Evolutionary conservation across 306 rosid species (phyloP).

Genomic region (Styphnolobium japonicum): DNA sequence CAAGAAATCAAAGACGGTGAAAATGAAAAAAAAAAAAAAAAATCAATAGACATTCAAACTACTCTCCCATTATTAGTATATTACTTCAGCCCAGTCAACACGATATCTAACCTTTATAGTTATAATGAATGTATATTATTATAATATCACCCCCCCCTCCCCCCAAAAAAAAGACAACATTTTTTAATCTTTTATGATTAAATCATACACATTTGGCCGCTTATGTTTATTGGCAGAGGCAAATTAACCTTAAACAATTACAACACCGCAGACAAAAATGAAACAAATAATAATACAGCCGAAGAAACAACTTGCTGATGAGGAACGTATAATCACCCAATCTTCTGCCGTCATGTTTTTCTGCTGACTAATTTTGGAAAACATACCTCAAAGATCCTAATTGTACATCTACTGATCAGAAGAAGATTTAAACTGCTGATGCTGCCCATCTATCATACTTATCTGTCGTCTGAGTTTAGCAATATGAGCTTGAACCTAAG

Average conservation of each 20-base stretch:
- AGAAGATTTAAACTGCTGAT: conserved; percentile 48
- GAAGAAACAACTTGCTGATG: conserved; percentile 18
- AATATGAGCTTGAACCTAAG: conserved; percentile 69
- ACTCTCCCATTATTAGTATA: background rate
- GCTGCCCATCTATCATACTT: conserved; percentile 52
- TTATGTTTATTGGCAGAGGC: conserved; percentile 1
- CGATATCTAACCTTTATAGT: background rate
- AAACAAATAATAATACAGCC: conserved; percentile 15
- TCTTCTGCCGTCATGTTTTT: background rate
- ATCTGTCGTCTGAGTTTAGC: conserved; percentile 66
- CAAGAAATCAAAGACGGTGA: background rate
- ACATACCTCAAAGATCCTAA: conserved; percentile 13
- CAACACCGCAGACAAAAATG: background rate
- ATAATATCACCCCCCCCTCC: no score
- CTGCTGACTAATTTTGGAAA: conserved; percentile 1
- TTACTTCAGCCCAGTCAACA: background rate
- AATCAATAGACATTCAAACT: background rate
- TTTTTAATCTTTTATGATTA: background rate
- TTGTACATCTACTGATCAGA: conserved; percentile 47
- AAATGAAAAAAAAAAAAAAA: background rate
- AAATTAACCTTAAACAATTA: conserved; percentile 9
- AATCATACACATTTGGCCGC: conserved; percentile 22
- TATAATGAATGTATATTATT: background rate
- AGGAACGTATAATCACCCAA: conserved; percentile 12
- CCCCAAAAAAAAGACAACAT: background rate